Conservation (phyloP, 2,329 filamentous ascomycete genomes). For the Neonectria hederae region DNA sequence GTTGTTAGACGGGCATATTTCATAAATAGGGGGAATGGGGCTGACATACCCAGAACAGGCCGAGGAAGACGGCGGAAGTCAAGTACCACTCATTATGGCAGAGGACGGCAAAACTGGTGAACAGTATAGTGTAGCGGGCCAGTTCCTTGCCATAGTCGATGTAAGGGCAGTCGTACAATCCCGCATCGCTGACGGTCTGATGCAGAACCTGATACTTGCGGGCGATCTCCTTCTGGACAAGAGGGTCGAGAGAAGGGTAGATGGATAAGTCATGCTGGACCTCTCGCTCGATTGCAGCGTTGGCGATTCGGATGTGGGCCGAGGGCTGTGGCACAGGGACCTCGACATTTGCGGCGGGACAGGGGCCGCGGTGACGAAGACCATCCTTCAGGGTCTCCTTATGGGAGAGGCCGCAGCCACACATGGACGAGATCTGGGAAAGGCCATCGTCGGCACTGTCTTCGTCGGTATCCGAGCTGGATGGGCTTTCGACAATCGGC, state of each 20-base stretch:
- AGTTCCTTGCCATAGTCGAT: constrained; percentile 67
- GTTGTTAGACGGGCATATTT: constrained; percentile 25
- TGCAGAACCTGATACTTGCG: constrained; percentile 66
- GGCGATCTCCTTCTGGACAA: constrained; percentile 64
- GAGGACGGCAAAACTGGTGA: constrained; percentile 56
- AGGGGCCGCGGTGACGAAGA: constrained; percentile 21
- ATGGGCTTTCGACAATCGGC: constrained; percentile 24
- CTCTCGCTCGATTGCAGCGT: constrained; percentile 37
- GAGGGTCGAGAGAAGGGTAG: constrained; percentile 64
- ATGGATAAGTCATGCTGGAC: constrained; percentile 47
- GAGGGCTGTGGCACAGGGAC: constrained; percentile 13
- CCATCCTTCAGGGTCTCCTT: constrained; percentile 8
- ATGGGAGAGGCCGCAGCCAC: constrained; percentile 24
- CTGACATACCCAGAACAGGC: constrained; percentile 65
- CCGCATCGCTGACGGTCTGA: constrained; percentile 61
- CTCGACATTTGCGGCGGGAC: neutral
- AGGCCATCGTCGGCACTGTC: constrained; percentile 29
- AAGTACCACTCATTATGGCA: constrained; percentile 64
- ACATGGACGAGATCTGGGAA: constrained; percentile 35
- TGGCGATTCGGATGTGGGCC: constrained; percentile 28
- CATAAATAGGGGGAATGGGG: neutral
- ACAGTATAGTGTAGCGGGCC: constrained; percentile 62
- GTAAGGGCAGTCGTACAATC: constrained; percentile 68
- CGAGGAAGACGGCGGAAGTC: constrained; percentile 66
- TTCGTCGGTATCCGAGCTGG: constrained; percentile 31